Conservation (phyloP, 2,329 filamentous ascomycete genomes). For the Curvularia verruculosa region DNA sequence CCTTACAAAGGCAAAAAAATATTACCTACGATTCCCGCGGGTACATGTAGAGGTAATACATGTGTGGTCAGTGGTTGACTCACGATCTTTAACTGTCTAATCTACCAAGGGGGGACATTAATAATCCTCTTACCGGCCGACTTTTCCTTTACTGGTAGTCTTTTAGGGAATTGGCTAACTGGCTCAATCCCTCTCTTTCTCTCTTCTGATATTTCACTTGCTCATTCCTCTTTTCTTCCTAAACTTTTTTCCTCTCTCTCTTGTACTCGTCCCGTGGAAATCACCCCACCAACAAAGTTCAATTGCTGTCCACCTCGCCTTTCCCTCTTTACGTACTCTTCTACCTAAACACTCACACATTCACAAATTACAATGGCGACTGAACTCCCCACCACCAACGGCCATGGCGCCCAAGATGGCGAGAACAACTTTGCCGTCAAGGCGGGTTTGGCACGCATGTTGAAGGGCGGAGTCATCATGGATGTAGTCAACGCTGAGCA, state of each 20-base stretch:
- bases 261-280: neutral
- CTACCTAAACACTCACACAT: neutral
- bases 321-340: neutral
- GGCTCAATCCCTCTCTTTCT: neutral
- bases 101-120: conserved; percentile 9
- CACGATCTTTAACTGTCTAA: conserved; percentile 14
- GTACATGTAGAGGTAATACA: conserved; percentile 32
- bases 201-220: neutral
- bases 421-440: conserved; percentile 81
- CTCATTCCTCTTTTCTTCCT: neutral
- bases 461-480: conserved; percentile 99
- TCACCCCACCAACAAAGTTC: neutral
- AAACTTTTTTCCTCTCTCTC: neutral
- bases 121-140: neutral
- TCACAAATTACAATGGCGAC: conserved; percentile 52
- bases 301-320: neutral
- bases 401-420: conserved; percentile 52
- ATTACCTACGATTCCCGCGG: conserved; percentile 28
- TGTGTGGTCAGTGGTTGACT: conserved; percentile 25
- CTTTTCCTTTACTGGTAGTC: neutral
- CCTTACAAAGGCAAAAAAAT: conserved; percentile 35
- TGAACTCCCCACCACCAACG: conserved; percentile 57
- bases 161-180: too few relatives aligned
- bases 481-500: conserved; percentile 93
- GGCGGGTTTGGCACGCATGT: conserved; percentile 93